Base-by-base conservation (phyloP, 495 filamentous ascomycete genomes). In the Podospora pseudoanserina region DNA sequence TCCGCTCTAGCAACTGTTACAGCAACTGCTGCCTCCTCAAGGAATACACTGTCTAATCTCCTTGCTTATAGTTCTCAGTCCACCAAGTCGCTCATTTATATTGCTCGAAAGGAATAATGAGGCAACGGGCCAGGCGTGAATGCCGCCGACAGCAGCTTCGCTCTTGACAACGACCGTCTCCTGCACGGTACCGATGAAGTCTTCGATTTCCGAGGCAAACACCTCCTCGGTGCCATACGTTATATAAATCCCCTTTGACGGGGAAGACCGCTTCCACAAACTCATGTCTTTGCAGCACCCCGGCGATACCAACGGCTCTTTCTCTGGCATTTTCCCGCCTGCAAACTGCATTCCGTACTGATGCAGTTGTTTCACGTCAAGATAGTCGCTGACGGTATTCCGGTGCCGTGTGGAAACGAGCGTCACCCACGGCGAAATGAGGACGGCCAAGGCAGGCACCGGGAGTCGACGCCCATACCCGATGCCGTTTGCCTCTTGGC, bases 121-220 rank as follows among this genome's bases (percentile, higher is more conserved):
- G 18, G 87, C 90, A 28, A 94, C 87, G 16, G 91, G 91, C 91
- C 91, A 93, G 13, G 89, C 90, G 79, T 94, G 91, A 65, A 93
- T 87, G 23, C 84, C 88, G 4, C 85, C 89, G 49, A 79, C 76
- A 70, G 90, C 86, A 73, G 82, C 80, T 64, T 79, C 70, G 63
- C 79, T 81, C 32, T 73, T 72, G 27, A 76, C 71, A 57, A 83
- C 77, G 60, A 78, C 79, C n/a, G 81, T 80, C 28, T 77, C 75
- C 54, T 80, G 71, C 56, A 90, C 75, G 32, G 84, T 71, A 16
- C 69, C 70, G 18, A 89, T 76, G 57, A 91, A 72, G 15, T 79
- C 75, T 65, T 83, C 73, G 39, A 90, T 87, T 61, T 91, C 89
- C 1, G 86, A 81, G 20, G 84, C 87, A 61, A 93, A 84, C 1